Percentiles rank a stretch among this genome's conserved stretches.
Evolutionary conservation across 306 rosid species (phyloP).

Genomic region (Gillenia trifoliata): DNA sequence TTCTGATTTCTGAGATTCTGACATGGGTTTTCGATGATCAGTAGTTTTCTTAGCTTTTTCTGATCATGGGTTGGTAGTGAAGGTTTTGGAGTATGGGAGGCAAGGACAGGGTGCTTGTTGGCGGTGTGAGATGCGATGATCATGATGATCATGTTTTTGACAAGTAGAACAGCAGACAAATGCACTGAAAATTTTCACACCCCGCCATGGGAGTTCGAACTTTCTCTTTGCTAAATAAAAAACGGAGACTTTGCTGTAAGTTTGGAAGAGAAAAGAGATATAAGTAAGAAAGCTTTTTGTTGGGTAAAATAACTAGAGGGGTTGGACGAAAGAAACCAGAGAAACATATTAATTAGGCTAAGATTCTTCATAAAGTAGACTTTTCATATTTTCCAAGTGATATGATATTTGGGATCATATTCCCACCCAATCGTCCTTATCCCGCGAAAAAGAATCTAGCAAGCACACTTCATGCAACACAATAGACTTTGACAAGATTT

Average conservation of each 20-base stretch:
- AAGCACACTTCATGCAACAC: too few relatives aligned
- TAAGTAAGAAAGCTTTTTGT: background rate
- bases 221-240: too few relatives aligned
- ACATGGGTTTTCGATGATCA: background rate
- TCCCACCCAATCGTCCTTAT: background rate
- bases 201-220: background rate
- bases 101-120: background rate
- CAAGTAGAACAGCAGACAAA: background rate
- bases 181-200: slow-evolving; percentile 3
- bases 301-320: background rate
- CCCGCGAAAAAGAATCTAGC: background rate
- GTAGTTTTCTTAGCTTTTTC: background rate
- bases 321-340: slow-evolving; percentile 1
- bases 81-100: background rate
- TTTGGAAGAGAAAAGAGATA: background rate
- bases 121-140: background rate
- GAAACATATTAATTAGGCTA: background rate
- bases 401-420: slow-evolving; percentile 8
- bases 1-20: background rate
- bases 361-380: background rate
- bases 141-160: background rate
- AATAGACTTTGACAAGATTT: background rate
- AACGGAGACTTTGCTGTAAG: background rate
- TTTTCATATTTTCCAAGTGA: slow-evolving; percentile 1
- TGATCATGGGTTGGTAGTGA: background rate